Percentiles rank a stretch among this genome's conserved stretches.
Evolutionary conservation across 1,139 yeast genomes (phyloP).

Genomic region (Geotrichum carabidarum): DNA sequence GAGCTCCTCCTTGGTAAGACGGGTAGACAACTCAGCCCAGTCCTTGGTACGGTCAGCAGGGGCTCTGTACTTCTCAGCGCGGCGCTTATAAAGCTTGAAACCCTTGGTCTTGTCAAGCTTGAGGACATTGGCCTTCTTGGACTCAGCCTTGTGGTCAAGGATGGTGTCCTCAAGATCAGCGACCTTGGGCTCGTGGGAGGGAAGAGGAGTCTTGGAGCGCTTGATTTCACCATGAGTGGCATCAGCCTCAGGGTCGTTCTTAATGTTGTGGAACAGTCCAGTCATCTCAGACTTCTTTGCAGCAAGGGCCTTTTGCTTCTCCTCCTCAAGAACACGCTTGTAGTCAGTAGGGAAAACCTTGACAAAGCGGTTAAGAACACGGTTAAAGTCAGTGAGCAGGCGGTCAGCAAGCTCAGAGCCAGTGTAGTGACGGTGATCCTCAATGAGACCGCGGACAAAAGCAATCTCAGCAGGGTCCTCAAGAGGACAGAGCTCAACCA

Average conservation of each 20-base stretch:
- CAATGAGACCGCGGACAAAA: constrained; percentile 85
- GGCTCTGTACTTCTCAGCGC: constrained; percentile 79
- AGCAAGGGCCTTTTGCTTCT: constrained; percentile 61
- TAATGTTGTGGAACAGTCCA: constrained; percentile 58
- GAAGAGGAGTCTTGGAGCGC: constrained; percentile 26
- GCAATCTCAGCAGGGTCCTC: constrained; percentile 91
- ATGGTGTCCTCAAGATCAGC: constrained; percentile 87
- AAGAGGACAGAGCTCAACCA: constrained; percentile 72
- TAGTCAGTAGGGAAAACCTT: constrained; percentile 91
- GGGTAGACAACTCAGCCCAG: constrained; percentile 85
- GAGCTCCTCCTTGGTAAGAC: constrained; percentile 81
- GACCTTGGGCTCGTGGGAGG: constrained; percentile 67
- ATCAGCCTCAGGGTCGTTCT: constrained; percentile 78
- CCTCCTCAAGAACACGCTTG: constrained; percentile 80
- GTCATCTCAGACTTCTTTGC: constrained; percentile 50
- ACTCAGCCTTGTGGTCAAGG: constrained; percentile 59
- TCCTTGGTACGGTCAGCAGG: constrained; percentile 74
- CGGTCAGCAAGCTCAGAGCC: constrained; percentile 85
- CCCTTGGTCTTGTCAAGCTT: constrained; percentile 82
- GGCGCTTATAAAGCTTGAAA: constrained; percentile 87
- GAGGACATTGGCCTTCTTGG: constrained; percentile 51
- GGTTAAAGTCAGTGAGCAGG: constrained; percentile 78
- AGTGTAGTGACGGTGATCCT: constrained; percentile 93
- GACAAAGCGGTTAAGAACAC: constrained; percentile 82
- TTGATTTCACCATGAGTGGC: constrained; percentile 77